Conservation (phyloP, 306 rosid genomes). For the Canavalia ensiformis region DNA sequence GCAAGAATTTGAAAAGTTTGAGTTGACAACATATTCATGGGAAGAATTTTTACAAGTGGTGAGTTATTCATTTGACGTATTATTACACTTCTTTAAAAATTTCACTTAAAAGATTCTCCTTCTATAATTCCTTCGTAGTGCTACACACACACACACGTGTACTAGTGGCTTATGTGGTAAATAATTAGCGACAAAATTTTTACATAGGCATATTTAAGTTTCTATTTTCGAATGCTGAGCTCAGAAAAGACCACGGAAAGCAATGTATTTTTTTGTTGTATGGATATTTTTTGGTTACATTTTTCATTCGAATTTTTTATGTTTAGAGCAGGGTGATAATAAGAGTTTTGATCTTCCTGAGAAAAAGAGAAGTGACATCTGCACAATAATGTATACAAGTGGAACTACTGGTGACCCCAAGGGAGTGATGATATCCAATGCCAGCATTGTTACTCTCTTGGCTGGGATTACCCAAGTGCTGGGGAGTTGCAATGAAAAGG, state of each 20-base stretch:
- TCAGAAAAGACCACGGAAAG: background rate
- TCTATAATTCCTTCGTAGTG: background rate
- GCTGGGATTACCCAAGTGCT: constrained; percentile 63
- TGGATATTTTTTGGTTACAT: constrained; percentile 23
- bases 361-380: constrained; percentile 78
- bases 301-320: constrained; percentile 49
- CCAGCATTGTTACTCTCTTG: constrained; percentile 74
- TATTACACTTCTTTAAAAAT: constrained; percentile 28
- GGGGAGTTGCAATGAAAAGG: constrained; percentile 63
- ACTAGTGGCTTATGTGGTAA: no score
- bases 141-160: no score
- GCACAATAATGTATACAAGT: constrained; percentile 98
- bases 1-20: constrained; percentile 65
- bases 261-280: constrained; percentile 10
- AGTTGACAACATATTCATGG: constrained; percentile 75
- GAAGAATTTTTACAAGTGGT: constrained; percentile 81
- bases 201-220: background rate
- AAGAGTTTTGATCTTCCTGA: constrained; percentile 76
- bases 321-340: constrained; percentile 64
- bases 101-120: constrained; percentile 24
- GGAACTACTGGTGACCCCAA: constrained; percentile 98
- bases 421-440: constrained; percentile 92
- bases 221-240: constrained; percentile 2
- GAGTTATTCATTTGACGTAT: constrained; percentile 49
- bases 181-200: background rate